Evolutionary conservation across 2,329 filamentous ascomycete species (phyloP).

Genomic region (Mycosphaerella sp.): DNA sequence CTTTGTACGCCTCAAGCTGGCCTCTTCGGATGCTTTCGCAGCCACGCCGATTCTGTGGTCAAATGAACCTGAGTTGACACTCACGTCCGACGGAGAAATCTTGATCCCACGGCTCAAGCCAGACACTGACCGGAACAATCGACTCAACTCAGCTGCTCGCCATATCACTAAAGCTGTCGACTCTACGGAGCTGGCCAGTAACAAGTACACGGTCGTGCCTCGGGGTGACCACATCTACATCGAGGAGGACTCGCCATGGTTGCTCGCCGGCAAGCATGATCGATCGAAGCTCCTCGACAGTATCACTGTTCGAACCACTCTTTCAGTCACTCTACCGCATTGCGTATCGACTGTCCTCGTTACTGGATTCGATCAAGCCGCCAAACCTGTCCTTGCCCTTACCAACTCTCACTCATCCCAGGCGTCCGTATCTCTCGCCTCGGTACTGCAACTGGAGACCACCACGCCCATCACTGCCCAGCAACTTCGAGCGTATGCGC

Average conservation of each 20-base stretch:
- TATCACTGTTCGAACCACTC: slow-evolving; percentile 1
- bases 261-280: slow-evolving; percentile 2
- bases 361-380: slow-evolving; percentile 9
- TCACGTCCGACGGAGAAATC: slow-evolving; percentile 14
- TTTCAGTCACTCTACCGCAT: slow-evolving; percentile 11
- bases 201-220: slow-evolving; percentile 11
- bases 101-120: slow-evolving; percentile 22
- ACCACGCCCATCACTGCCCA: slow-evolving; percentile 4
- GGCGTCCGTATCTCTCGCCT: neutral
- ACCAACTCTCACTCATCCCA: slow-evolving; percentile 8
- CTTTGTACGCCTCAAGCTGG: slow-evolving; percentile 14
- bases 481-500: slow-evolving; percentile 13
- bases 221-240: slow-evolving; percentile 10
- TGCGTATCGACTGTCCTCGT: slow-evolving; percentile 11
- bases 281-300: neutral
- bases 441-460: slow-evolving; percentile 2
- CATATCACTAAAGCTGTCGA: slow-evolving; percentile 17
- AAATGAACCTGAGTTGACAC: slow-evolving; percentile 21
- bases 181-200: neutral
- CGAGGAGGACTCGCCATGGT: slow-evolving; percentile 15
- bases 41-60: slow-evolving; percentile 16
- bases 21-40: slow-evolving; percentile 10
- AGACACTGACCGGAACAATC: slow-evolving; percentile 23
- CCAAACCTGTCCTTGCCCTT: slow-evolving; percentile 11
- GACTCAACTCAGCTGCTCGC: slow-evolving; percentile 26